Percentiles rank a stretch among this genome's conserved stretches.
These are phyloP conservation scores for Mucor piriformis DNA, from an alignment of 371 early-diverging fungal genomes.

Conservation along the genomic window DNA sequence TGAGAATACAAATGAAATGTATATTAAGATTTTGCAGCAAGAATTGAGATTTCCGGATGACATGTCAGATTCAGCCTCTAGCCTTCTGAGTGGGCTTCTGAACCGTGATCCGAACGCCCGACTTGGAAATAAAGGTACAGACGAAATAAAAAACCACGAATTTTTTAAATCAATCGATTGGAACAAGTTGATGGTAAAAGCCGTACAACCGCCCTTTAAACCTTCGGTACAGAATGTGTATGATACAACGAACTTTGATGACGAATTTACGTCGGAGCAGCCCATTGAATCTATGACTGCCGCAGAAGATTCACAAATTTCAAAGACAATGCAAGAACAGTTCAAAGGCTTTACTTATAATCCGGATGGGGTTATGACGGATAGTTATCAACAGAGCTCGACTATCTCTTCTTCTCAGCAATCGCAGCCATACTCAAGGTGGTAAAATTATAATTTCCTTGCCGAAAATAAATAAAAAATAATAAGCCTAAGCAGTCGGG, in stretches of 20 bases:
- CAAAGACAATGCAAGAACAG: slow-evolving; percentile 91
- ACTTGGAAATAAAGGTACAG: slow-evolving; percentile 84
- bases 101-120: slow-evolving; percentile 85
- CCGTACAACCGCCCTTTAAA: slow-evolving; percentile 93
- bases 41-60: slow-evolving; percentile 86
- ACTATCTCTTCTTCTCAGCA: background rate
- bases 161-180: slow-evolving; percentile 96
- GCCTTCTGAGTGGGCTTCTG: slow-evolving; percentile 76
- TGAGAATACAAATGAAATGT: slow-evolving; percentile 96
- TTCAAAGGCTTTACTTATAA: slow-evolving; percentile 86
- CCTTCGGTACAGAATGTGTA: slow-evolving; percentile 80
- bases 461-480: background rate
- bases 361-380: slow-evolving; percentile 45
- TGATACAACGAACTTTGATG: slow-evolving; percentile 86
- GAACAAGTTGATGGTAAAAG: slow-evolving; percentile 80
- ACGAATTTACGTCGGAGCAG: slow-evolving; percentile 80
- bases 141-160: slow-evolving; percentile 87
- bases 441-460: slow-evolving; percentile 6
- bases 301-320: slow-evolving; percentile 74
- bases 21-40: slow-evolving; percentile 87
- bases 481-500: background rate
- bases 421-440: slow-evolving; percentile 9
- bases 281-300: slow-evolving; percentile 82
- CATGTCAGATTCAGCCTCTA: slow-evolving; percentile 73
- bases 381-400: slow-evolving; percentile 23